Evolutionary conservation across 495 filamentous ascomycete genomes (phyloP).

Genomic region (Parathielavia appendiculata): DNA sequence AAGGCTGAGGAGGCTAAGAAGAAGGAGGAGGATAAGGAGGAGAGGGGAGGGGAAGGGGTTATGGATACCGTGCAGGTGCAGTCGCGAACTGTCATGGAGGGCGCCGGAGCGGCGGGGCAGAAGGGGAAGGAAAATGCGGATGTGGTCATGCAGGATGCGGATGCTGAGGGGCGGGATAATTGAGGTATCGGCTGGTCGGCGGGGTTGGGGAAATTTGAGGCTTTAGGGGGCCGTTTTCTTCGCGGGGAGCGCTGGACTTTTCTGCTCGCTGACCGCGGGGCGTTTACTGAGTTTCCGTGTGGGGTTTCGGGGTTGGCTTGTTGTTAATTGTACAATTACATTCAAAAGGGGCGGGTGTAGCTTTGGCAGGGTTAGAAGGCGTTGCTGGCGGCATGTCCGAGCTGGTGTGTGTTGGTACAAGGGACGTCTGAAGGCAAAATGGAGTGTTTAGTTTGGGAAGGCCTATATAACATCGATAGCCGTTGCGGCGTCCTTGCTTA

Average conservation of each 20-base stretch:
- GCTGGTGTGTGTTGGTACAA: neutral
- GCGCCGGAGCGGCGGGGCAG: neutral
- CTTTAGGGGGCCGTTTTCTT: neutral
- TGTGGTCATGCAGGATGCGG: slow-evolving; percentile 22
- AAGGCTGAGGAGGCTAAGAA: slow-evolving; percentile 7
- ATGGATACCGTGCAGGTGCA: slow-evolving; percentile 29
- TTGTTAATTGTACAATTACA: neutral
- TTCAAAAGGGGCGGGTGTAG: neutral
- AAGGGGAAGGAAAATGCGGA: slow-evolving; percentile 13
- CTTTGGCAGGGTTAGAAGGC: neutral
- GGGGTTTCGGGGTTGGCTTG: neutral
- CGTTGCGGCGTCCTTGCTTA: neutral
- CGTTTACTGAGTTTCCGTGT: neutral
- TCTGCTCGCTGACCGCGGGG: neutral
- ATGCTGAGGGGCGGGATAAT: neutral
- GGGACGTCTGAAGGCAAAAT: neutral
- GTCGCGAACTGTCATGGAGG: slow-evolving; percentile 26
- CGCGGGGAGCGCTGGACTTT: neutral
- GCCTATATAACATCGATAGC: neutral
- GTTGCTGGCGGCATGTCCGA: neutral
- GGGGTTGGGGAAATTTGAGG: neutral
- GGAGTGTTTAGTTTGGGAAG: too few relatives aligned
- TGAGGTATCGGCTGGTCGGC: neutral
- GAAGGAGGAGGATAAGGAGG: slow-evolving; percentile 15
- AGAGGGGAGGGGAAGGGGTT: slow-evolving; percentile 22